These are phyloP conservation scores for Termitomyces sp. DNA, from an alignment of 768 basidiomycete species.

Conservation along the genomic window DNA sequence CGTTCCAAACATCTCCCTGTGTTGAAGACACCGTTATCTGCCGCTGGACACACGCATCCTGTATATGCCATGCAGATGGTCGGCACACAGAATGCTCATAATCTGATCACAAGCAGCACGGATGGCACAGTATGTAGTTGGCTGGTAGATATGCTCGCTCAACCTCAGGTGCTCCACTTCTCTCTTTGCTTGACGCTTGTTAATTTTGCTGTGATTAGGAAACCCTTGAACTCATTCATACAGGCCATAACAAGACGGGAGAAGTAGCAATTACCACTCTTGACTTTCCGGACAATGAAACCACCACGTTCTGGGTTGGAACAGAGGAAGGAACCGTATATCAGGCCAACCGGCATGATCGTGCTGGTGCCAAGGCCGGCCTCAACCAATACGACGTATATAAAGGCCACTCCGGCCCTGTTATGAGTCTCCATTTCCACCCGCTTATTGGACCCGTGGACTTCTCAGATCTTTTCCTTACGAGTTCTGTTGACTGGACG, in stretches of 20 bases:
- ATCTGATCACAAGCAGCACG: slow-evolving; percentile 92
- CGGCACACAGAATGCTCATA: slow-evolving; percentile 98
- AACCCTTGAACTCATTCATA: slow-evolving; percentile 84
- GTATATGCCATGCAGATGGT: slow-evolving; percentile 99
- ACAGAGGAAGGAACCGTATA: slow-evolving; percentile 98
- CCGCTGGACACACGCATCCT: slow-evolving; percentile 96
- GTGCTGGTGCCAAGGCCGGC: slow-evolving; percentile 95
- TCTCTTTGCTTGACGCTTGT: not conserved
- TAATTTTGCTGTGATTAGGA: slow-evolving; percentile 46
- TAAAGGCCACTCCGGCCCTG: slow-evolving; percentile 86
- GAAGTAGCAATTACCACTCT: slow-evolving; percentile 93
- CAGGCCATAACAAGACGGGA: slow-evolving; percentile 92
- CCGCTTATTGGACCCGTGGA: slow-evolving; percentile 88
- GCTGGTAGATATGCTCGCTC: slow-evolving; percentile 97
- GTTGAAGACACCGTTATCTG: slow-evolving; percentile 92
- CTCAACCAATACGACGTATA: slow-evolving; percentile 92
- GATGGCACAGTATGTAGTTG: slow-evolving; percentile 97
- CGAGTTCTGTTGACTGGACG: slow-evolving; percentile 95
- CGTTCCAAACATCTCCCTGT: slow-evolving; percentile 95
- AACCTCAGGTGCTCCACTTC: slow-evolving; percentile 69
- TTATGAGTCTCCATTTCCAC: slow-evolving; percentile 94
- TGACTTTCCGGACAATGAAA: slow-evolving; percentile 95
- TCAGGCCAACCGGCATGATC: slow-evolving; percentile 94
- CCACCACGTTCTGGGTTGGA: slow-evolving; percentile 95
- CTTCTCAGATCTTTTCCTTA: slow-evolving; percentile 92